Evolutionary conservation across 768 basidiomycete genomes (phyloP).

Genomic region (Tylopilus felleus): DNA sequence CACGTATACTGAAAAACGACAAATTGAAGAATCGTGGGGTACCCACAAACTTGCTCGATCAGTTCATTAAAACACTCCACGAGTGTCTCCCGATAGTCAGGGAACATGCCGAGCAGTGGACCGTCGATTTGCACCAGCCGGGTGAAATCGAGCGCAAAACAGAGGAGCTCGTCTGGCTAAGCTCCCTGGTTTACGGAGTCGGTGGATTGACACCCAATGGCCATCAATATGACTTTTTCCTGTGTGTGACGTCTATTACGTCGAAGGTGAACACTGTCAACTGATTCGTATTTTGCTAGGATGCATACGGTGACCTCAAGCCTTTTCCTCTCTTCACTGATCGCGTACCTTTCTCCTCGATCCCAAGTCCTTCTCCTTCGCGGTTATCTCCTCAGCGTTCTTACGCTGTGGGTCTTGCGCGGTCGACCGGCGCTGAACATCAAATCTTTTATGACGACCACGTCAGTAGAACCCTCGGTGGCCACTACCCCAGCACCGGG

Average conservation of each 20-base stretch:
- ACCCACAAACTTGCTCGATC: constrained; percentile 16
- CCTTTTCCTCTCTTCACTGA: constrained; percentile 27
- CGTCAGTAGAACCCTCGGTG: constrained; percentile 20
- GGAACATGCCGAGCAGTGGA: constrained; percentile 40
- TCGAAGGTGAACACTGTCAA: no score
- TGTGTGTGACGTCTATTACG: constrained; percentile 33
- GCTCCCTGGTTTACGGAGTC: constrained; percentile 52
- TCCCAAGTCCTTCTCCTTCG: constrained; percentile 29
- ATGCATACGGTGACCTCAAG: constrained; percentile 32
- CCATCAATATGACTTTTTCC: constrained; percentile 41
- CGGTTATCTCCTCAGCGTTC: constrained; percentile 21
- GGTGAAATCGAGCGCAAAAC: constrained; percentile 50
- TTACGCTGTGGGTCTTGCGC: constrained; percentile 30
- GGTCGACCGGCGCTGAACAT: constrained; percentile 33
- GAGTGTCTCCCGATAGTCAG: constrained; percentile 1
- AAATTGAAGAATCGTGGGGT: constrained; percentile 19
- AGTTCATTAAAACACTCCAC: constrained; percentile 8
- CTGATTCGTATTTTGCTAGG: constrained; percentile 10
- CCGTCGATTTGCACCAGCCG: constrained; percentile 32
- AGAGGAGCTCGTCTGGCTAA: constrained; percentile 61
- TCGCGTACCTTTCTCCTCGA: constrained; percentile 13
- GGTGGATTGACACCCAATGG: constrained; percentile 56
- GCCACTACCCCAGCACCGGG: not conserved
- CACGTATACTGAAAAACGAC: constrained; percentile 49
- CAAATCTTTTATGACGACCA: constrained; percentile 28